Base-by-base conservation (phyloP, 805 yeast genomes). In the Saturnispora serradocipensis region DNA sequence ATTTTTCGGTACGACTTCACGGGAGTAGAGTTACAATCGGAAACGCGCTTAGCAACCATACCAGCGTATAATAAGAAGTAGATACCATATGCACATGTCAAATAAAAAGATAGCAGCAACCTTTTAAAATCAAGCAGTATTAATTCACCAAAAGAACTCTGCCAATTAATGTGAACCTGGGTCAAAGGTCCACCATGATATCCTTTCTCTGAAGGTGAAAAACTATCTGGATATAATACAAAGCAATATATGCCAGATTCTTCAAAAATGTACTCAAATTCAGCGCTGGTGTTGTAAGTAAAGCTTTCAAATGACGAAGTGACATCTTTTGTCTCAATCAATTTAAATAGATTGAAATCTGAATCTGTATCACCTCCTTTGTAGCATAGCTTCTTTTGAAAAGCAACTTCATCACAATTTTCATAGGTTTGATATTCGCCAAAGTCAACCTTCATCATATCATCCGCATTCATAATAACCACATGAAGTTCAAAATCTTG, bases 141-240 rank as follows among this genome's bases (percentile, higher is more conserved):
- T 36, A 67, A 55, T 35, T 57, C 52, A 32, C 70, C 70, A 53
- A 55, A 65, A 4, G 65, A 55, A 52, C 65, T 69, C 24, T 52
- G 56, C 70, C 70, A 67, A 43, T 61, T 63, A 27, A 65, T 59
- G 25, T 39, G 4, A 20, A 39, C 32, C 2, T 4, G 11, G 15
- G 24, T 13, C 16, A 39, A 39, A 8, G 10, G 6, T 6, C n/a
- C 18, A 22, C 8, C 8, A 2, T 3, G 20, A 20, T 39, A 9
- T 20, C 11, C 28, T 20, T 39, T 22, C 3, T 7, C 5, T 24
- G 25, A 25, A n/a, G 49, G 48, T 2, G 59, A 55, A 9, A 61
- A 46, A 2, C 52, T 49, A 7, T 54, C 43, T 22, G 61, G 54
- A 6, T 48, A 48, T 48, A 67, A 57, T 15, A 63, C 46, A 5